Evolutionary conservation across 2,329 filamentous ascomycete species (phyloP), one percentile per base, ranked within the genome.

Genomic region (Ceratocystis alfenasii): DNA sequence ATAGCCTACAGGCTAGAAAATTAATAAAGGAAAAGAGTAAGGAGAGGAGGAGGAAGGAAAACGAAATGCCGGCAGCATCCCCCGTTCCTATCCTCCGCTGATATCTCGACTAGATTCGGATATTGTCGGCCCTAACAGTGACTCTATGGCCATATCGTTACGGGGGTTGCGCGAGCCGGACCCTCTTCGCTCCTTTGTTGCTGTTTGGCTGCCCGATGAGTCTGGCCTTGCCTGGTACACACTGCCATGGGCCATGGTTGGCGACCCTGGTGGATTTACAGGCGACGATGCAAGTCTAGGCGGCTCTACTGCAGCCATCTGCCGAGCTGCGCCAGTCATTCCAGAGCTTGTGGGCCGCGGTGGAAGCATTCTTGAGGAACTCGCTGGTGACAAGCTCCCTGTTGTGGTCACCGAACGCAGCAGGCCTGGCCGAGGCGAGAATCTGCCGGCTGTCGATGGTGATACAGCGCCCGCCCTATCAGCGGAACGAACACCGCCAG

Each of bases 141-240:
- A 46, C 25, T 63, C 36, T 25, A 66, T 66, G 15, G 65, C 53
- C 65, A 66, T 66, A 20, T 63, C 59, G n/a, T 66, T 62, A 12
- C 65, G 59, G 5, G 57, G 22, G 41, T 59, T 59, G 8, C 25
- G 46, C 44, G 28, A 7, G 3, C 28, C 8, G 15, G 53, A n/a
- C 25, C 41, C n/a, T 50, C 61, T 36, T 20, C 41, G 22, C 22
- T 48, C 12, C 17, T 44, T 8, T 33, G 25, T 3, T 30, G 61
- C 7, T 33, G 25, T 8, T 30, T 33, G 53, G 28, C 15, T 28
- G 25, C 53, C 10, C 17, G 53, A 5, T 15, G 2, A 28, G n/a
- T 22, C 17, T 63, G 36, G 61, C 44, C 41, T 28, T 45, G 20
- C 22, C 22, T 48, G 36, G 36, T 4, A 0, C 12, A 15, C 61